phyloP scores from a whole-genome alignment of 495 filamentous ascomycete genomes.

The Lepraria neglecta region DNA sequence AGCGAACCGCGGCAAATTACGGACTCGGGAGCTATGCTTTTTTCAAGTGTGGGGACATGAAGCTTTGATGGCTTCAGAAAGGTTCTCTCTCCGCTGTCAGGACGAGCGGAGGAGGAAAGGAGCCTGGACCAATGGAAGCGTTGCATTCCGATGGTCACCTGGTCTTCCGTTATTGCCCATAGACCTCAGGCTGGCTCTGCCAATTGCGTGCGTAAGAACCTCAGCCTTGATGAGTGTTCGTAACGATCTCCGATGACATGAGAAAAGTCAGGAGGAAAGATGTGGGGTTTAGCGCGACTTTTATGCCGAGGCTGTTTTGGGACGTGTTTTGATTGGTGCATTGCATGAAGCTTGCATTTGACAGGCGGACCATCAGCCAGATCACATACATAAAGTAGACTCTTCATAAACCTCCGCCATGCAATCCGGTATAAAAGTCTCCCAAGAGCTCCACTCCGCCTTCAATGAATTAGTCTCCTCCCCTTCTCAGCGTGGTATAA shows the following conservation, averaged over 20 bases:
- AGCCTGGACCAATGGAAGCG: conserved; percentile 9
- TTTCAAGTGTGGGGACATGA: conserved; percentile 5
- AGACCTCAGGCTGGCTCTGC: neutral
- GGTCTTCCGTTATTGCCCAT: neutral
- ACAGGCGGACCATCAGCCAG: neutral
- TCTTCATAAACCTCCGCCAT: conserved; percentile 6
- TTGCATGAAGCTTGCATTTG: conserved; percentile 10
- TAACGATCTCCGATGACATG: neutral
- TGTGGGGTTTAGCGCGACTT: conserved; percentile 19
- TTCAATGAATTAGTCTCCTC: conserved; percentile 68
- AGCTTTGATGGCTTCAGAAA: conserved; percentile 11
- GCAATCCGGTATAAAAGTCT: conserved; percentile 37
- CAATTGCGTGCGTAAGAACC: neutral
- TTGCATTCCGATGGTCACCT: conserved; percentile 1
- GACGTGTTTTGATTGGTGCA: neutral
- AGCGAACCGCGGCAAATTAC: conserved; percentile 16
- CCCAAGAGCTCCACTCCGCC: conserved; percentile 73
- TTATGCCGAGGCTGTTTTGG: conserved; percentile 3
- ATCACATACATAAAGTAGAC: neutral
- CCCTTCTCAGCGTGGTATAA: conserved; percentile 63
- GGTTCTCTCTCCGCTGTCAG: conserved; percentile 7
- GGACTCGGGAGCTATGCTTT: conserved; percentile 9
- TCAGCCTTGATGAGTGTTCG: neutral
- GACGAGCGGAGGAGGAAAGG: conserved; percentile 17
- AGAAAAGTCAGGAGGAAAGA: conserved; percentile 5